Percentiles rank a stretch among this genome's conserved stretches.
Evolutionary conservation across 768 basidiomycete genomes (phyloP).

Genomic region (Tricholoma saponaceum): DNA sequence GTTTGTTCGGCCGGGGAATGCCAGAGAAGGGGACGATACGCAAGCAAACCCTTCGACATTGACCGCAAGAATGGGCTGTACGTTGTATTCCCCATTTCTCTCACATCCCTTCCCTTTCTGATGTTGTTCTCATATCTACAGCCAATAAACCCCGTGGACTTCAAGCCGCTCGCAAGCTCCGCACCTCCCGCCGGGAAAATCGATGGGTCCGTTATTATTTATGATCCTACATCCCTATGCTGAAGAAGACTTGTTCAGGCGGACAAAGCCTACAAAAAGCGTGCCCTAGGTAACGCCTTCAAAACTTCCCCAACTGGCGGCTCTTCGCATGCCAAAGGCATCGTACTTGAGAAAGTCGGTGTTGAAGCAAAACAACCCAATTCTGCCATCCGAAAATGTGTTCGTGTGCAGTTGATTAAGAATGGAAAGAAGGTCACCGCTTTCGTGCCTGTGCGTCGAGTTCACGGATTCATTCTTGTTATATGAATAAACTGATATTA

Average conservation of each 20-base stretch:
- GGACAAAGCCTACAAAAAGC: slow-evolving; percentile 99
- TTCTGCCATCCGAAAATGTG: slow-evolving; percentile 99
- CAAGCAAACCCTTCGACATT: slow-evolving; percentile 39
- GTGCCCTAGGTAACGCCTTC: slow-evolving; percentile 98
- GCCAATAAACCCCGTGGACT: slow-evolving; percentile 99
- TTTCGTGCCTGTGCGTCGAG: slow-evolving; percentile 86
- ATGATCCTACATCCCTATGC: background rate
- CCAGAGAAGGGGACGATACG: slow-evolving; percentile 12
- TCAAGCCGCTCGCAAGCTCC: slow-evolving; percentile 98
- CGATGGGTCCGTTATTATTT: slow-evolving; percentile 74
- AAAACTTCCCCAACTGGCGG: slow-evolving; percentile 99
- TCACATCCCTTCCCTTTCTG: slow-evolving; percentile 5
- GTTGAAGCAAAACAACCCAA: slow-evolving; percentile 99
- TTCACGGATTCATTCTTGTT: background rate
- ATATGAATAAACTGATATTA: background rate
- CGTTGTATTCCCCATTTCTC: slow-evolving; percentile 33
- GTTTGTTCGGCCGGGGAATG: slow-evolving; percentile 36
- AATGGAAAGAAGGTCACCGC: slow-evolving; percentile 99
- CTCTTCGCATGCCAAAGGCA: slow-evolving; percentile 99
- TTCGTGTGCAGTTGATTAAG: slow-evolving; percentile 99
- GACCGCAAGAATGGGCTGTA: slow-evolving; percentile 83
- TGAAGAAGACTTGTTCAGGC: slow-evolving; percentile 49
- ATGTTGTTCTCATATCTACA: slow-evolving; percentile 25
- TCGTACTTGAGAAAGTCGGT: slow-evolving; percentile 99
- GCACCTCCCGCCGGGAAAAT: slow-evolving; percentile 89